phyloP scores from a whole-genome alignment of 495 filamentous ascomycete species.

The Diplogelasinospora grovesii region DNA sequence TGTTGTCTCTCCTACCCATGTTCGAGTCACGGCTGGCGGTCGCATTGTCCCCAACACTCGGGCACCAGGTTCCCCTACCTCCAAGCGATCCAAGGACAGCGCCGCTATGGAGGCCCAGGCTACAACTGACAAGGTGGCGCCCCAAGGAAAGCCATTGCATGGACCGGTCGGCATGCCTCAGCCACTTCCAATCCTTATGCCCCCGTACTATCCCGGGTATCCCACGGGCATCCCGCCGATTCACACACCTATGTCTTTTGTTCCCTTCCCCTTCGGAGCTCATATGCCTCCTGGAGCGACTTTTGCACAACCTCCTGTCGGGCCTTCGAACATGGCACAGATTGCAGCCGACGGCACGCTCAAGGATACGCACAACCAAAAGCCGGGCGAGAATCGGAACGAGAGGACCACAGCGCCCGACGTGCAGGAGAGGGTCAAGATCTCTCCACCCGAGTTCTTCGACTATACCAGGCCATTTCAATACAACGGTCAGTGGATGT shows the following conservation, averaged over 20 bases:
- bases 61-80: constrained; percentile 35
- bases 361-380: constrained; percentile 23
- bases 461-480: constrained; percentile 40
- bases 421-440: constrained; percentile 32
- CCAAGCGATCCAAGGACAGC: constrained; percentile 34
- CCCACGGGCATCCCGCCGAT: constrained; percentile 23
- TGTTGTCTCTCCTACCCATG: constrained; percentile 48
- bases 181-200: constrained; percentile 15
- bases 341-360: constrained; percentile 3
- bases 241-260: constrained; percentile 19
- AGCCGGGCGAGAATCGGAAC: constrained; percentile 16
- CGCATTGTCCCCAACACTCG: constrained; percentile 52
- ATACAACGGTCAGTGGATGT: constrained; percentile 44
- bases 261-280: constrained; percentile 26
- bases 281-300: constrained; percentile 17
- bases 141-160: constrained; percentile 12
- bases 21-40: constrained; percentile 50
- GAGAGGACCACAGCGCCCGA: constrained; percentile 23
- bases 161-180: constrained; percentile 10
- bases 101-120: constrained; percentile 12
- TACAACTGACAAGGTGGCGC: constrained; percentile 9
- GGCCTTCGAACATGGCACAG: constrained; percentile 5
- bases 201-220: constrained; percentile 21
- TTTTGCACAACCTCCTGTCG: constrained; percentile 13
- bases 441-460: constrained; percentile 38